A percentile compares a stretch with the other conserved stretches of the same genome.
phyloP scores from a whole-genome alignment of 225 moss, liverwort and hornwort genomes.

The Neckera pumila region DNA sequence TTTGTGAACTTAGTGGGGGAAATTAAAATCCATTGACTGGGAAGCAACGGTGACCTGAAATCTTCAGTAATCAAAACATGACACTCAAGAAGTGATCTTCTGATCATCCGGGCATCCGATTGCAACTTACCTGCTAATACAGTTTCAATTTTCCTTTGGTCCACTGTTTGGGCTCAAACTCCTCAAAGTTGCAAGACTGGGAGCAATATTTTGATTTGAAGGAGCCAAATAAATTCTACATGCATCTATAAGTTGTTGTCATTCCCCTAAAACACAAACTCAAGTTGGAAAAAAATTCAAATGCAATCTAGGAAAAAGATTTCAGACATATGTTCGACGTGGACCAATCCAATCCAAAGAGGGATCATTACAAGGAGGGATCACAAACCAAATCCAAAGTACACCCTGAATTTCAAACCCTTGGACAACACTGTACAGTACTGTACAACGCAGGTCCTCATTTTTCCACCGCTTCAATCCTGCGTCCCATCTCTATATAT shows the following conservation, averaged over 20 bases:
- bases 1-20: background rate
- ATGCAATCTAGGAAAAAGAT: too few relatives aligned
- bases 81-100: background rate
- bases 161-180: too few relatives aligned
- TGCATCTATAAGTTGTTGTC: too few relatives aligned
- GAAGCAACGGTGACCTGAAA: background rate
- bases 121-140: background rate
- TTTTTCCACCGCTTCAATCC: background rate
- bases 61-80: background rate
- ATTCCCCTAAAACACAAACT: too few relatives aligned
- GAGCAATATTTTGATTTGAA: too few relatives aligned
- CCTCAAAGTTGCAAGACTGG: too few relatives aligned
- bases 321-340: too few relatives aligned
- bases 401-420: background rate
- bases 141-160: too few relatives aligned
- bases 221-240: too few relatives aligned
- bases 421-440: too few relatives aligned
- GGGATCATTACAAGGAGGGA: background rate
- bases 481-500: background rate
- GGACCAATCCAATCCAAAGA: background rate
- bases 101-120: background rate
- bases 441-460: fast-evolving
- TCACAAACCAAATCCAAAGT: background rate
- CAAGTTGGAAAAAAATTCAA: too few relatives aligned
- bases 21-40: background rate